Evolutionary conservation across 495 filamentous ascomycete species (phyloP).

Genomic region (Aspergillus incahuasiensis): DNA sequence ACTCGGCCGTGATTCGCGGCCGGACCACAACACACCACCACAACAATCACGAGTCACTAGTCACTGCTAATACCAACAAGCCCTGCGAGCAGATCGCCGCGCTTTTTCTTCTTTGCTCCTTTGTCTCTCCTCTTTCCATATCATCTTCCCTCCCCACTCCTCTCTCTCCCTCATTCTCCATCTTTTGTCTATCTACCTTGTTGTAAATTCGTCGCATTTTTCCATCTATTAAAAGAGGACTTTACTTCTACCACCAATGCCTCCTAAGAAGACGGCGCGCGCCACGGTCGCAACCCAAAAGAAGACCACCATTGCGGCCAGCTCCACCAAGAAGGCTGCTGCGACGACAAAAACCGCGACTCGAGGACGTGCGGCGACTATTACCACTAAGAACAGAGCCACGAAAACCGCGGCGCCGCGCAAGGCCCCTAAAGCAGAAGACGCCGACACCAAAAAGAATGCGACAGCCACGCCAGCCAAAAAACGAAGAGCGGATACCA

Average conservation of each 20-base stretch:
- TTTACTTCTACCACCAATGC: slow-evolving; percentile 24
- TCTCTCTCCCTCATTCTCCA: background rate
- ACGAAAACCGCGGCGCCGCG: slow-evolving; percentile 6
- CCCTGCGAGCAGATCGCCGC: background rate
- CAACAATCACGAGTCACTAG: no score
- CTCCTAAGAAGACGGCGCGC: slow-evolving; percentile 29
- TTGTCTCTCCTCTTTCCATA: slow-evolving; percentile 4
- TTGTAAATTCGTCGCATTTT: background rate
- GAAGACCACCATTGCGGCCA: slow-evolving; percentile 6
- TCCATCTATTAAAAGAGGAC: background rate
- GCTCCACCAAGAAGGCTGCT: slow-evolving; percentile 9
- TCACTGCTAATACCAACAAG: background rate
- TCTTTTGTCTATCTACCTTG: background rate
- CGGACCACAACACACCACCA: background rate
- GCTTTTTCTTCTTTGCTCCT: background rate
- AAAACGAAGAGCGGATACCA: slow-evolving; percentile 40
- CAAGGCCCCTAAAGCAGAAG: slow-evolving; percentile 13
- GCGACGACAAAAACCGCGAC: slow-evolving; percentile 10
- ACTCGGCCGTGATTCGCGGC: slow-evolving; percentile 8
- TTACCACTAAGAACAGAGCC: background rate
- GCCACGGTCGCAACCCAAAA: slow-evolving; percentile 6
- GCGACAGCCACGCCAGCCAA: slow-evolving; percentile 20
- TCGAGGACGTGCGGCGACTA: background rate
- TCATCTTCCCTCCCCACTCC: slow-evolving; percentile 2
- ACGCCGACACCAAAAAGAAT: slow-evolving; percentile 18